A percentile compares a stretch with the other conserved stretches of the same genome.
These are phyloP conservation scores for Pseudocercospora ulei DNA, from an alignment of 2,329 filamentous ascomycete genomes.

Conservation along the genomic window DNA sequence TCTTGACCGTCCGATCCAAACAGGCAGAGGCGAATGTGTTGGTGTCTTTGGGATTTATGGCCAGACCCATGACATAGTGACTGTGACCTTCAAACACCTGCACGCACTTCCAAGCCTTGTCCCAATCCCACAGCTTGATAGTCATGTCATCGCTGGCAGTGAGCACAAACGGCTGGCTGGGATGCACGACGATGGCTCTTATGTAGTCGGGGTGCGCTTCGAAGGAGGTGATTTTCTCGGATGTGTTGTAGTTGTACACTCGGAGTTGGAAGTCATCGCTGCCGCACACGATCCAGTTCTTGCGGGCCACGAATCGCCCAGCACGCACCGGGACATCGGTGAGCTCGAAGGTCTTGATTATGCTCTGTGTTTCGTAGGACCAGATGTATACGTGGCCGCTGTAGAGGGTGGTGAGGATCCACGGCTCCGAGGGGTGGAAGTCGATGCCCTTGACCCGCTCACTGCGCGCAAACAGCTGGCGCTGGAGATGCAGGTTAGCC, in stretches of 20 bases:
- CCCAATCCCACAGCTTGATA: conserved; percentile 98
- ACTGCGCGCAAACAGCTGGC: conserved; percentile 75
- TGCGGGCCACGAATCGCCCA: conserved; percentile 88
- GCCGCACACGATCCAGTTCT: conserved; percentile 75
- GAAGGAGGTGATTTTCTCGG: conserved; percentile 94
- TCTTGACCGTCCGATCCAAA: conserved; percentile 92
- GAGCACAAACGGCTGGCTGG: conserved; percentile 86
- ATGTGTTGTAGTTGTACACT: conserved; percentile 99
- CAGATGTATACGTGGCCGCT: conserved; percentile 98
- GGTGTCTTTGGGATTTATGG: conserved; percentile 95
- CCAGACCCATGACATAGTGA: conserved; percentile 93
- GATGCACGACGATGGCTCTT: conserved; percentile 89
- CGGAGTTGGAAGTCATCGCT: conserved; percentile 83
- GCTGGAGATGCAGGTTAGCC: conserved; percentile 45
- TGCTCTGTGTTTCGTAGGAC: conserved; percentile 93
- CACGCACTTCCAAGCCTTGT: conserved; percentile 95
- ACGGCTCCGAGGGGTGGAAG: conserved; percentile 94
- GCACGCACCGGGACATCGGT: conserved; percentile 96
- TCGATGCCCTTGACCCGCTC: conserved; percentile 96
- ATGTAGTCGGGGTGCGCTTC: conserved; percentile 98
- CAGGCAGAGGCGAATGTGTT: conserved; percentile 60
- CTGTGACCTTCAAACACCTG: conserved; percentile 93
- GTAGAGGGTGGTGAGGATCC: conserved; percentile 90
- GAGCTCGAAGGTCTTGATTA: conserved; percentile 97
- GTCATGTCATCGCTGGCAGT: conserved; percentile 98